These are phyloP conservation scores for Salvia sclarea DNA, from an alignment of 305 asterid species.

Conservation along the genomic window DNA sequence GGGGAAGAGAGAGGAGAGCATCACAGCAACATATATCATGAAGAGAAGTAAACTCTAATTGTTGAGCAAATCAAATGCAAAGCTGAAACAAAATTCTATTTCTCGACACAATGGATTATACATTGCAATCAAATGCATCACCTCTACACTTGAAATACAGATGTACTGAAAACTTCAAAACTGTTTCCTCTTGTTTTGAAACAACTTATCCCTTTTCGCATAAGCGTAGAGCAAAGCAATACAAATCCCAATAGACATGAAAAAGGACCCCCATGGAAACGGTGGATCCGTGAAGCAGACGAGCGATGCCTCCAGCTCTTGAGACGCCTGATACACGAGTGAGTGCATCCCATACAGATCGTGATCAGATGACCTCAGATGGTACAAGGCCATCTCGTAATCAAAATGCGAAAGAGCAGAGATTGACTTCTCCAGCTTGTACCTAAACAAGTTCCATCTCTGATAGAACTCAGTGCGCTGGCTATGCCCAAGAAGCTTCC, in stretches of 20 bases:
- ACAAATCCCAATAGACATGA: slow-evolving; percentile 52
- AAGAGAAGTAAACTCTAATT: slow-evolving; percentile 7
- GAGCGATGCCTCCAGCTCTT: slow-evolving; percentile 82
- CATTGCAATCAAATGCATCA: slow-evolving; percentile 36
- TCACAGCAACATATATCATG: slow-evolving; percentile 8
- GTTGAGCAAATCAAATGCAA: slow-evolving; percentile 24
- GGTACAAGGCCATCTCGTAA: slow-evolving; percentile 75
- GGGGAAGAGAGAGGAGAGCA: not conserved
- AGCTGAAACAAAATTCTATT: slow-evolving; percentile 29
- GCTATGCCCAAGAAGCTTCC: slow-evolving; percentile 61
- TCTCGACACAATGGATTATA: slow-evolving; percentile 34
- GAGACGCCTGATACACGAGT: slow-evolving; percentile 74
- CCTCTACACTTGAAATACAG: slow-evolving; percentile 43
- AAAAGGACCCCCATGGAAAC: slow-evolving; percentile 71
- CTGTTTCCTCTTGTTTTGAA: slow-evolving; percentile 89
- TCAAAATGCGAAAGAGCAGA: slow-evolving; percentile 86
- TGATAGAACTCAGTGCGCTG: slow-evolving; percentile 59
- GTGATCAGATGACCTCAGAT: slow-evolving; percentile 78
- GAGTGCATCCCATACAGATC: slow-evolving; percentile 80
- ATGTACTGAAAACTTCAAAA: slow-evolving; percentile 50
- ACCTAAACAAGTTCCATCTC: slow-evolving; percentile 85
- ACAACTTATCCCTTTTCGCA: slow-evolving; percentile 65
- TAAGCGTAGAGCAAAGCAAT: slow-evolving; percentile 54
- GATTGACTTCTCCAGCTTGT: slow-evolving; percentile 84
- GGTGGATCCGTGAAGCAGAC: slow-evolving; percentile 93